These are phyloP conservation scores for Cadophora gregata DNA, from an alignment of 2,329 filamentous ascomycete species.

Conservation along the genomic window DNA sequence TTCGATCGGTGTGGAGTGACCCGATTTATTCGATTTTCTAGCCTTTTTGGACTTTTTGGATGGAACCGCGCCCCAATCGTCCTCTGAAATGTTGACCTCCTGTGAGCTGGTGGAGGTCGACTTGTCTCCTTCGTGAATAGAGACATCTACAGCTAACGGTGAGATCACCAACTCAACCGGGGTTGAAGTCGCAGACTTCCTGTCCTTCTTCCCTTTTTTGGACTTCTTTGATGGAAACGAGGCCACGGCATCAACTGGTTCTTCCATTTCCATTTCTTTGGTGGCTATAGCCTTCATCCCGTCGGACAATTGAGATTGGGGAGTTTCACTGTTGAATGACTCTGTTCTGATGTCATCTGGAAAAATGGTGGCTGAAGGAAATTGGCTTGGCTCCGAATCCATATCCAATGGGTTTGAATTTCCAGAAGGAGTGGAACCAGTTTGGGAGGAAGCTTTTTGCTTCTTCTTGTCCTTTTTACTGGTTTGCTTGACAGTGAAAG, in stretches of 20 bases:
- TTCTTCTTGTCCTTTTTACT: constrained; percentile 30
- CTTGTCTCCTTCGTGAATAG: background rate
- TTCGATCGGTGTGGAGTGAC: constrained; percentile 9
- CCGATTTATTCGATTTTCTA: constrained; percentile 45
- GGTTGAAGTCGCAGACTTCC: constrained; percentile 25
- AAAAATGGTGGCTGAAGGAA: background rate
- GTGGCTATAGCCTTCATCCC: background rate
- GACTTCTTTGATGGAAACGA: constrained; percentile 26
- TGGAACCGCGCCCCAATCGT: constrained; percentile 21
- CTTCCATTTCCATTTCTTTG: constrained; percentile 17
- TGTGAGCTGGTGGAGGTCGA: no score
- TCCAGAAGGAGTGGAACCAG: constrained; percentile 19
- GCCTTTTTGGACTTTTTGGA: constrained; percentile 48
- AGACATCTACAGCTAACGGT: background rate
- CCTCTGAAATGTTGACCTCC: constrained; percentile 4
- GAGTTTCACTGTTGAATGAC: background rate
- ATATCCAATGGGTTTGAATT: constrained; percentile 21
- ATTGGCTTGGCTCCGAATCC: constrained; percentile 10
- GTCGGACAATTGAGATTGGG: background rate
- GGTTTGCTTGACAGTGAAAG: constrained; percentile 21
- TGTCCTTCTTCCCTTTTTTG: constrained; percentile 31
- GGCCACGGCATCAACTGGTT: constrained; percentile 18
- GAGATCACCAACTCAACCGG: constrained; percentile 9
- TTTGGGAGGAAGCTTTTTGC: constrained; percentile 19
- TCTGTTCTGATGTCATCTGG: background rate